Percentiles rank a stretch among this genome's conserved stretches.
Evolutionary conservation across 192 early-diverging fungal species (phyloP).

Genomic region (Geranomyces variabilis): DNA sequence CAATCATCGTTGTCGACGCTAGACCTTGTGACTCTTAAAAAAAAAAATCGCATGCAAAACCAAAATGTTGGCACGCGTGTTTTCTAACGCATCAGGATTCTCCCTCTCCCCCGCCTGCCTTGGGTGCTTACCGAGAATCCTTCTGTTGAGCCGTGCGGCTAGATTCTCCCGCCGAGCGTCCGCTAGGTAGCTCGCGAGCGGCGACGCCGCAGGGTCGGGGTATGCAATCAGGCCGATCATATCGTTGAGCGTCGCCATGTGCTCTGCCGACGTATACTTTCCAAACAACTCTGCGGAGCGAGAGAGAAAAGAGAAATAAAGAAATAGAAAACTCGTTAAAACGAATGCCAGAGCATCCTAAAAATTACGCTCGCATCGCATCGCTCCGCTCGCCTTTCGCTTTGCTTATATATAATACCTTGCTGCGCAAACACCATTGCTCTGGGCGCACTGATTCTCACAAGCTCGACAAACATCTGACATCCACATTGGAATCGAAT

Average conservation of each 20-base stretch:
- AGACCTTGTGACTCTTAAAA: constrained; percentile 48
- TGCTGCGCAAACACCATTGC: constrained; percentile 66
- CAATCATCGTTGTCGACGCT: constrained; percentile 49
- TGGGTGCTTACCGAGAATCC: constrained; percentile 58
- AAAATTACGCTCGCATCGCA: not conserved
- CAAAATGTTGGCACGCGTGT: not conserved
- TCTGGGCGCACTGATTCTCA: constrained; percentile 46
- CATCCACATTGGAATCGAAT: constrained; percentile 65
- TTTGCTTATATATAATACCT: no score
- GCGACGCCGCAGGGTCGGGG: constrained; percentile 58
- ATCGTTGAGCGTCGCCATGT: constrained; percentile 48
- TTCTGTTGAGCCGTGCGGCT: constrained; percentile 64
- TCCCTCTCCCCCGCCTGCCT: not conserved
- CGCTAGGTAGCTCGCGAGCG: constrained; percentile 53
- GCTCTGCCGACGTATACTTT: constrained; percentile 35
- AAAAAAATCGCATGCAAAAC: not conserved
- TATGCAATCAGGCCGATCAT: constrained; percentile 67
- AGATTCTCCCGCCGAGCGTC: constrained; percentile 61
- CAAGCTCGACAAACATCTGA: constrained; percentile 68
- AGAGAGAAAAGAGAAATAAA: not conserved
- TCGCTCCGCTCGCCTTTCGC: no score
- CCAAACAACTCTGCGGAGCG: constrained; percentile 35
- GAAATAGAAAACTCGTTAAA: not conserved
- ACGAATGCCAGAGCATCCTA: not conserved
- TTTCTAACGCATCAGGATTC: not conserved